Percentiles rank a stretch among this genome's conserved stretches.
These are phyloP conservation scores for Neurospora tetrasperma DNA, from an alignment of 495 filamentous ascomycete species.

Conservation along the genomic window DNA sequence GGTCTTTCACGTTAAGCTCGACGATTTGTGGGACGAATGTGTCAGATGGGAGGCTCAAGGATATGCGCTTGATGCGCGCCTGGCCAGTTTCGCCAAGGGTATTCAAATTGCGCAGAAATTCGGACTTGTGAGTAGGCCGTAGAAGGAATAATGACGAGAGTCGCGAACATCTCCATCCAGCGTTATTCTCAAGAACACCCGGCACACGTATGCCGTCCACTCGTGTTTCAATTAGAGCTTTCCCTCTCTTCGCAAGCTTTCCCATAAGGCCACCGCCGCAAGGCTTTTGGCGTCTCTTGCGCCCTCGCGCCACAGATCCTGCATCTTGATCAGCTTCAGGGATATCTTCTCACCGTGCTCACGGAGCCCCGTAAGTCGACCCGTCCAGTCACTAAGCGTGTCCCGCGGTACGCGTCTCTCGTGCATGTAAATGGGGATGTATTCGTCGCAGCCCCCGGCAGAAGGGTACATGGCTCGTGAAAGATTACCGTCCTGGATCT, in stretches of 20 bases:
- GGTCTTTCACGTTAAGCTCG: constrained; percentile 62
- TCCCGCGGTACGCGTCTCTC: constrained; percentile 54
- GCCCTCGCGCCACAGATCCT: constrained; percentile 68
- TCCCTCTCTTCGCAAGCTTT: constrained; percentile 56
- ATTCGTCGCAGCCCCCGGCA: constrained; percentile 76
- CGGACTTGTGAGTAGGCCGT: constrained; percentile 20
- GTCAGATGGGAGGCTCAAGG: constrained; percentile 61
- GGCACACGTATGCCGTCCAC: not conserved
- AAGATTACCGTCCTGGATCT: constrained; percentile 35
- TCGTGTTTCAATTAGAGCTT: constrained; percentile 37
- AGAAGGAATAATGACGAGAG: not conserved
- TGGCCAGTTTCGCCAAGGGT: constrained; percentile 76
- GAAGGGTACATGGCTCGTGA: constrained; percentile 63
- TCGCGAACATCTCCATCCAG: not conserved
- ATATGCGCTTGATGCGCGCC: constrained; percentile 75
- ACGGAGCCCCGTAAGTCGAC: constrained; percentile 67
- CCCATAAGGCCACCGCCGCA: constrained; percentile 66
- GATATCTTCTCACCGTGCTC: constrained; percentile 77
- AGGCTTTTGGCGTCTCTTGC: constrained; percentile 71
- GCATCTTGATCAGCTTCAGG: constrained; percentile 57
- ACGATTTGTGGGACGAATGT: constrained; percentile 54
- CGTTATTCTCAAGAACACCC: not conserved
- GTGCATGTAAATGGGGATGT: constrained; percentile 66
- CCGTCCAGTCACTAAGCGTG: constrained; percentile 58
- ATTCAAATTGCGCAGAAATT: constrained; percentile 63